Conservation (phyloP, 345 rosid species). For the Syzygium oleosum region DNA sequence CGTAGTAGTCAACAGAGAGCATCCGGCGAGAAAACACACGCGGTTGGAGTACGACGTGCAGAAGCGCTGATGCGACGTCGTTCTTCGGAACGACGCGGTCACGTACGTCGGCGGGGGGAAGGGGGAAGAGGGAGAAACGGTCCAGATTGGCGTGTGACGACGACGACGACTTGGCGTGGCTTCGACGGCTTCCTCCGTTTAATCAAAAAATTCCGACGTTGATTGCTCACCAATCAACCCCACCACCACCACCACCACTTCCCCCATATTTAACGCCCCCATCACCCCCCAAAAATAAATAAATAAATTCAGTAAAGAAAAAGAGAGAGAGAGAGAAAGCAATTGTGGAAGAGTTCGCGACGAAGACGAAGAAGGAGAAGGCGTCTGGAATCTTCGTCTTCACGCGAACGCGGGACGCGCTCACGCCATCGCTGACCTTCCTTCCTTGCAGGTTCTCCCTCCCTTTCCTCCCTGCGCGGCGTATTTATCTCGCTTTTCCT, state of each 20-base stretch:
- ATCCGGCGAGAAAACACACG: no score
- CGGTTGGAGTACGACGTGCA: no score
- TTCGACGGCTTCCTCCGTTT: neutral
- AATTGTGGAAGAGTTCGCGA: neutral
- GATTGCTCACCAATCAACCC: neutral
- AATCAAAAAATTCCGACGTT: neutral
- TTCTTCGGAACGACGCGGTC: no score
- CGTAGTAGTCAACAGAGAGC: no score
- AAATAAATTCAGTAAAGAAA: neutral
- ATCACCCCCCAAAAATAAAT: accelerated
- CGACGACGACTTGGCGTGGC: neutral
- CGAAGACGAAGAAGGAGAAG: neutral
- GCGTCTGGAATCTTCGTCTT: neutral
- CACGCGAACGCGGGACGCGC: neutral
- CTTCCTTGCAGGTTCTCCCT: neutral
- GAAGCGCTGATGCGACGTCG: no score
- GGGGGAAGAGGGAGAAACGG: neutral
- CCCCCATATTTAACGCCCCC: neutral
- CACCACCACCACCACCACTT: neutral
- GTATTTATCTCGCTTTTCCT: neutral
- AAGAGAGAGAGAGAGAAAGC: neutral
- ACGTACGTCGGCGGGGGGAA: neutral
- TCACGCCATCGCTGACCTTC: neutral
- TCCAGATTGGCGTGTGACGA: neutral
- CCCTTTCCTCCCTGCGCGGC: neutral